Base-by-base conservation (phyloP, 441 rosid genomes). In the Populus tomentosa region DNA sequence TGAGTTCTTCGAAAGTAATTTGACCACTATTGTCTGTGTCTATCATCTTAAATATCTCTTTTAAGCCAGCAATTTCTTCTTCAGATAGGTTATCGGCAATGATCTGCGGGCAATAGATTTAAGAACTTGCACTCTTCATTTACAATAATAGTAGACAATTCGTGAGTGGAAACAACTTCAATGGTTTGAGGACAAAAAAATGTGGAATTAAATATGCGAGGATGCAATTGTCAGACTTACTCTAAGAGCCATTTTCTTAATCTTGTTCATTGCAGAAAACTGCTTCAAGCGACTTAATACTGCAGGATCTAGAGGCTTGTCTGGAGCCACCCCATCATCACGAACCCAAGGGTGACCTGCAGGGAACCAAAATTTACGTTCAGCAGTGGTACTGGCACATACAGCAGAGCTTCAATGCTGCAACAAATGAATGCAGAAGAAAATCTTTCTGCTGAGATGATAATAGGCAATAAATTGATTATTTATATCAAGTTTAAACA, bases 331-430 rank as follows among this genome's bases (percentile, higher is more conserved):
- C 64, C 99, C 95, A 74, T 90, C 88, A 40, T 88, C 91, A 82
- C 86, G 84, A 73, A 94, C 93, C 99, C 99, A 96, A 77, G 99
- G 98, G 78, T 96, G 99, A 80, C 98, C 99, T 96, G 86, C 63
- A 70, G 71, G 56, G 66, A 76, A 30, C 32, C 61, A 8, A 35
- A 35, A 79, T 7, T 0, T 24, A 16, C 30, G 10, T 59, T 59
- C 26, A 59, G 26, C 0, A 8, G 2, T n/a, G 64, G 64, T 10
- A 59, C 5, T n/a, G 26, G 26, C 10, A 73, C 14, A 33, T 23
- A 11, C 18, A n/a, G 13, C n/a, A 56, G 23, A 53, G 11, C 23
- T 59, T n/a, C 20, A 61, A 53, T 14, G 16, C 38, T 23, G 14
- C 20, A 50, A 16, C 59, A 21, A 40, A 70, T 24, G 35, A 70